Percentiles rank a stretch among this genome's conserved stretches.
Conservation (phyloP, 768 basidiomycete species). For the Podaxis sp. region DNA sequence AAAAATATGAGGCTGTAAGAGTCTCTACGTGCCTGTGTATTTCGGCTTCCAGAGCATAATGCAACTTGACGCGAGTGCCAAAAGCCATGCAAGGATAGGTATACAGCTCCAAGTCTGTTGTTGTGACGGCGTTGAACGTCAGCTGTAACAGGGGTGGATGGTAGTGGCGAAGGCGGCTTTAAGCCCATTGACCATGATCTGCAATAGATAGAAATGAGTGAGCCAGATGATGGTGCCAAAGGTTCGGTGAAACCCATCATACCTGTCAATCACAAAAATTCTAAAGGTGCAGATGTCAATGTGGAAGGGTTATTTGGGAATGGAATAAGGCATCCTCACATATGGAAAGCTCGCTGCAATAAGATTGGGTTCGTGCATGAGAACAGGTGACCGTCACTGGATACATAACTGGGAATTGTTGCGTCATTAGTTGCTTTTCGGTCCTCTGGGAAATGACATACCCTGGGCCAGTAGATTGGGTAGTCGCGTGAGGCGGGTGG, state of each 20-base stretch:
- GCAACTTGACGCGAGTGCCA: slow-evolving; percentile 51
- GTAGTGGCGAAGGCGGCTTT: slow-evolving; percentile 42
- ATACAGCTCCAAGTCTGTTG: slow-evolving; percentile 61
- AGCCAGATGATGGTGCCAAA: neutral
- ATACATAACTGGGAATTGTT: slow-evolving; percentile 39
- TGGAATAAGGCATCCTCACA: slow-evolving; percentile 36
- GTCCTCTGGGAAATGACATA: neutral
- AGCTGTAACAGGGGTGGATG: slow-evolving; percentile 29
- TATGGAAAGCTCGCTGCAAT: slow-evolving; percentile 55
- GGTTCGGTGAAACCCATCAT: neutral
- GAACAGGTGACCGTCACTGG: slow-evolving; percentile 56
- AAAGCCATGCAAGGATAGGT: slow-evolving; percentile 52
- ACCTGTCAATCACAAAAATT: slow-evolving; percentile 52
- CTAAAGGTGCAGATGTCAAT: slow-evolving; percentile 2
- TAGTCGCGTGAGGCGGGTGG: slow-evolving; percentile 31
- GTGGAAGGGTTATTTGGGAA: neutral
- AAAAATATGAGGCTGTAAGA: slow-evolving; percentile 58
- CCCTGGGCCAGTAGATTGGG: slow-evolving; percentile 16
- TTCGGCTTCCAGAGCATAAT: slow-evolving; percentile 17
- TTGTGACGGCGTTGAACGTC: slow-evolving; percentile 23
- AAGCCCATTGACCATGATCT: slow-evolving; percentile 52
- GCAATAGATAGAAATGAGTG: neutral
- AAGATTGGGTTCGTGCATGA: slow-evolving; percentile 50
- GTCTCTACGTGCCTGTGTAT: slow-evolving; percentile 36
- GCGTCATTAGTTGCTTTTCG: neutral